phyloP scores from a whole-genome alignment of 2,329 filamentous ascomycete genomes.

The Macrophomina phaseolina region DNA sequence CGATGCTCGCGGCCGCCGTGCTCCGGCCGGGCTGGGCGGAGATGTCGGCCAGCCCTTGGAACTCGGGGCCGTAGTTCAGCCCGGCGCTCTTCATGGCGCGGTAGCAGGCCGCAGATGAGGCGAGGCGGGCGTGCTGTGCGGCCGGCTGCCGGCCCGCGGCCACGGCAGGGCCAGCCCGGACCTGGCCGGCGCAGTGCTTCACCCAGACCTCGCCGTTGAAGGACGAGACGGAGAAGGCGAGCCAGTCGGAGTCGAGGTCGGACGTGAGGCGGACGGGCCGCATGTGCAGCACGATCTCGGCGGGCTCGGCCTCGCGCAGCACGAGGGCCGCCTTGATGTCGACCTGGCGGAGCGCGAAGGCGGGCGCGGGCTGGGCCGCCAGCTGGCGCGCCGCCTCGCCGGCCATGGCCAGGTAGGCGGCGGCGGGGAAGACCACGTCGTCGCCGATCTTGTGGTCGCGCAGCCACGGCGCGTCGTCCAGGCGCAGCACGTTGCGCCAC shows the following conservation, averaged over 20 bases:
- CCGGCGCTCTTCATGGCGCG: background rate
- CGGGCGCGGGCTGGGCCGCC: background rate
- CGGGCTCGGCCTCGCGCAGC: conserved; percentile 11
- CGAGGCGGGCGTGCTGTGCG: background rate
- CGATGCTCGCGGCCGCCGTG: background rate
- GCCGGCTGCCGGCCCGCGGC: background rate
- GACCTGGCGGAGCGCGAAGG: conserved; percentile 25
- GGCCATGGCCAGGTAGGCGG: conserved; percentile 33
- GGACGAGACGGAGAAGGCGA: conserved; percentile 32
- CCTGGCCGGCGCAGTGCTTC: conserved; percentile 34
- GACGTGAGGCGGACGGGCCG: conserved; percentile 28
- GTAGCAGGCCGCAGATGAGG: background rate
- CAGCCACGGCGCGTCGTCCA: conserved; percentile 50
- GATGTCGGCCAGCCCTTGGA: background rate
- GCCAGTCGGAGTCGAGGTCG: conserved; percentile 31
- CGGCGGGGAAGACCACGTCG: conserved; percentile 11
- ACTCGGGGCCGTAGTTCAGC: conserved; percentile 7
- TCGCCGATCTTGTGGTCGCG: conserved; percentile 44
- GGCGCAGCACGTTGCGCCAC: conserved; percentile 43
- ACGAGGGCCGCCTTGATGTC: conserved; percentile 28
- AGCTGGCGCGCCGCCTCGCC: conserved; percentile 36
- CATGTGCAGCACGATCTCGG: conserved; percentile 31
- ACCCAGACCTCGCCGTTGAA: conserved; percentile 34
- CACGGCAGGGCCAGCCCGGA: conserved; percentile 3
- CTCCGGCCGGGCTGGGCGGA: background rate